A percentile compares a stretch with the other conserved stretches of the same genome.
phyloP scores from a whole-genome alignment of 1,284 basidiomycete species.

The Ceratobasidium papillatum region DNA sequence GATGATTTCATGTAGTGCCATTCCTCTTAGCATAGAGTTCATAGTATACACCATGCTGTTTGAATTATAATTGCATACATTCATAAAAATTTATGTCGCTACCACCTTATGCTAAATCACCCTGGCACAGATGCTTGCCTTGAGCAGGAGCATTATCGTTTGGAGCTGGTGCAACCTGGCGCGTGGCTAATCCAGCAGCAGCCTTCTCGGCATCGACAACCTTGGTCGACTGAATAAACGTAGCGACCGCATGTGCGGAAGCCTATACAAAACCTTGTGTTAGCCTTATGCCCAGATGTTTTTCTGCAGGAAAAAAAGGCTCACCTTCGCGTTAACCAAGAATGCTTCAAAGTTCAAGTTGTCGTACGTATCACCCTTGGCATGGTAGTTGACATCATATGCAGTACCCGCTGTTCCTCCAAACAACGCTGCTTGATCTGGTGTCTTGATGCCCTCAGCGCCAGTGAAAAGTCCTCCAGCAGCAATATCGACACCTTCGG shows the following conservation, averaged over 20 bases:
- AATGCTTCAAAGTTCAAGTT: constrained; percentile 34
- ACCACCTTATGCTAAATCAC: constrained; percentile 4
- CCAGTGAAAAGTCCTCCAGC: constrained; percentile 40
- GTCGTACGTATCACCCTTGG: constrained; percentile 35
- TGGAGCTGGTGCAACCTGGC: background rate
- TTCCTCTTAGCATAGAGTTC: background rate
- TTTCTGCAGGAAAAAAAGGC: background rate
- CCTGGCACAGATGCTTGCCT: constrained; percentile 15
- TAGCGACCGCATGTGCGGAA: constrained; percentile 39
- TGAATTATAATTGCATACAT: constrained; percentile 20
- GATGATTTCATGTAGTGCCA: constrained; percentile 77
- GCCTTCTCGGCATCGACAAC: constrained; percentile 35
- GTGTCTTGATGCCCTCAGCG: constrained; percentile 36
- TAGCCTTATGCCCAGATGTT: background rate
- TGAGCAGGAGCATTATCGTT: constrained; percentile 14
- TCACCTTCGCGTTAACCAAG: constrained; percentile 32
- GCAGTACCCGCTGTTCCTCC: constrained; percentile 30
- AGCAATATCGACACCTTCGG: constrained; percentile 31
- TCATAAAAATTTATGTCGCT: background rate
- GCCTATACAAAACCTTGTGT: background rate
- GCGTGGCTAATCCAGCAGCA: background rate
- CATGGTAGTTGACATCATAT: constrained; percentile 36
- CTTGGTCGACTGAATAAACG: constrained; percentile 34
- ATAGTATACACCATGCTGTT: background rate
- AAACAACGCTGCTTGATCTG: constrained; percentile 14